Evolutionary conservation across 129 eudicot species (phyloP).

Genomic region (Silybum marianum): DNA sequence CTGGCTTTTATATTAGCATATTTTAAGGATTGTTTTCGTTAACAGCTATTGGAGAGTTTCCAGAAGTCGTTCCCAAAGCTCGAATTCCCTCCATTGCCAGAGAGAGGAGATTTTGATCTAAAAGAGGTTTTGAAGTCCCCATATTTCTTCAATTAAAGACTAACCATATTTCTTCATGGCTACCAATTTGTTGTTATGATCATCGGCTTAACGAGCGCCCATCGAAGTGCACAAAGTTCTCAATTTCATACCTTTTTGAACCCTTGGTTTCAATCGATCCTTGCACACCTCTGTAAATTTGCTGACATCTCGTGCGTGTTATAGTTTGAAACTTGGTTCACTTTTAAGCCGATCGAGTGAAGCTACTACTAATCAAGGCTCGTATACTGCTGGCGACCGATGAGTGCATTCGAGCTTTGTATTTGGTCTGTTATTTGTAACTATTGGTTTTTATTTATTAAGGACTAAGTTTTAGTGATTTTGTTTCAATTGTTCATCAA

Average conservation of each 20-base stretch:
- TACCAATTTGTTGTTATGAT: conserved; percentile 24
- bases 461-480: conserved; percentile 19
- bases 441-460: conserved; percentile 16
- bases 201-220: conserved; percentile 4
- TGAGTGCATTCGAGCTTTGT: not conserved
- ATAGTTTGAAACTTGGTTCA: not conserved
- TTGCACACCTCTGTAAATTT: conserved; percentile 34
- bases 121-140: conserved; percentile 83
- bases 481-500: conserved; percentile 28
- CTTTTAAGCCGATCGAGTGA: conserved; percentile 9
- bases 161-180: conserved; percentile 28
- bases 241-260: not conserved
- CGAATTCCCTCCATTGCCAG: conserved; percentile 89
- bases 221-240: not conserved
- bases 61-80: conserved; percentile 68
- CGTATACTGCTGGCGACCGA: not conserved
- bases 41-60: conserved; percentile 79
- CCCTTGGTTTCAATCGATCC: not conserved
- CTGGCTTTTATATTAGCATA: not conserved
- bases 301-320: conserved; percentile 20
- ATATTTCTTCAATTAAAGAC: conserved; percentile 86
- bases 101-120: conserved; percentile 93
- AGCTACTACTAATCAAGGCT: not conserved
- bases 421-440: conserved; percentile 3
- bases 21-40: not conserved